Evolutionary conservation across 768 basidiomycete species (phyloP).

Genomic region (Lactifluus hygrophoroides): DNA sequence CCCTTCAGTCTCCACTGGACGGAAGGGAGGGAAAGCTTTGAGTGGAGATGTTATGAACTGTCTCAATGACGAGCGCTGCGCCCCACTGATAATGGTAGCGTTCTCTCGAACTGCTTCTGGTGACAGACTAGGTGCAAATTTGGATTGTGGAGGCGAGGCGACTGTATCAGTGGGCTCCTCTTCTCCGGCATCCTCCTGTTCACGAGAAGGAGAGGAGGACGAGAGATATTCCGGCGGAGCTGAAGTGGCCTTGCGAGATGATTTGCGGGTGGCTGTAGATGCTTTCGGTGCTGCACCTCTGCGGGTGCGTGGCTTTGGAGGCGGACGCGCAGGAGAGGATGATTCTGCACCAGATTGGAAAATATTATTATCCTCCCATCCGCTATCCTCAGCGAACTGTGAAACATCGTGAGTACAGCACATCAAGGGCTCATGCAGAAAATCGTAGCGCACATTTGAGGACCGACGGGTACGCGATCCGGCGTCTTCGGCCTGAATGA

Average conservation of each 20-base stretch:
- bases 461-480: constrained; percentile 46
- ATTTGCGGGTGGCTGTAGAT: constrained; percentile 35
- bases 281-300: constrained; percentile 37
- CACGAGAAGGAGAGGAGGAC: constrained; percentile 20
- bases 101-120: constrained; percentile 29
- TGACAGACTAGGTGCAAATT: constrained; percentile 48
- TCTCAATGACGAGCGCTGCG: constrained; percentile 16
- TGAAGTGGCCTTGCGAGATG: constrained; percentile 58
- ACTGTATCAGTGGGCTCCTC: constrained; percentile 15
- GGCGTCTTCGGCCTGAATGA: constrained; percentile 38
- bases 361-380: constrained; percentile 87
- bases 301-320: constrained; percentile 34
- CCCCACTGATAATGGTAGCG: constrained; percentile 6
- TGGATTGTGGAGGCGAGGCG: constrained; percentile 42
- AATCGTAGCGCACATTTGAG: constrained; percentile 28
- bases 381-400: constrained; percentile 56
- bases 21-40: constrained; percentile 8
- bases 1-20: constrained; percentile 10
- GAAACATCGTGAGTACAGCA: not conserved
- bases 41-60: constrained; percentile 1
- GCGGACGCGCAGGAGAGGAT: constrained; percentile 66
- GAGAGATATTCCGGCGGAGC: constrained; percentile 49
- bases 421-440: not conserved
- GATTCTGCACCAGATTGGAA: constrained; percentile 88
- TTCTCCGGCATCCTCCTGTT: not conserved